phyloP scores from a whole-genome alignment of 2,329 filamentous ascomycete species.

The Fusarium coffeatum region DNA sequence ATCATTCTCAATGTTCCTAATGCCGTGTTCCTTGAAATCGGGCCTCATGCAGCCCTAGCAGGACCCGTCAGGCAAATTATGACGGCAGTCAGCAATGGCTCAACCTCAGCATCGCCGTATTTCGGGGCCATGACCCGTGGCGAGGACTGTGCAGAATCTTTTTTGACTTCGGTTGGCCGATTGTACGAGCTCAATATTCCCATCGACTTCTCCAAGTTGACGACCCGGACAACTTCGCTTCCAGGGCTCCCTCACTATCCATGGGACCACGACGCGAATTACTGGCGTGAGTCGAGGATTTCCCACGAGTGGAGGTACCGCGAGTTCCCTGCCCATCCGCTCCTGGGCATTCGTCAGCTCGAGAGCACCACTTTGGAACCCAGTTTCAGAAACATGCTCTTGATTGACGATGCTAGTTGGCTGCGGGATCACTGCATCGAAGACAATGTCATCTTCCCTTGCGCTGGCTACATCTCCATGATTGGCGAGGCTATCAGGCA shows the following conservation, averaged over 20 bases:
- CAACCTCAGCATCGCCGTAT: constrained; percentile 1
- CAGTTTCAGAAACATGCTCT: constrained; percentile 39
- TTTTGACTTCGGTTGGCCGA: constrained; percentile 45
- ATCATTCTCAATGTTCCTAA: constrained; percentile 2
- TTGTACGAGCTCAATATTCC: constrained; percentile 29
- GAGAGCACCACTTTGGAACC: constrained; percentile 35
- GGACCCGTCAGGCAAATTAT: constrained; percentile 45
- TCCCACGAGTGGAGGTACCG: constrained; percentile 49
- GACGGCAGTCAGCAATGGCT: neutral
- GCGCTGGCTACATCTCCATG: constrained; percentile 53
- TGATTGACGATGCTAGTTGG: constrained; percentile 50
- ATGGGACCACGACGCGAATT: constrained; percentile 52
- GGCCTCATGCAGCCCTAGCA: constrained; percentile 44
- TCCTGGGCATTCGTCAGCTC: constrained; percentile 41
- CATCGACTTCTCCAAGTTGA: constrained; percentile 22
- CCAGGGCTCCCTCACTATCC: constrained; percentile 53
- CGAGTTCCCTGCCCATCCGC: constrained; percentile 52
- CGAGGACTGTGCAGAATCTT: constrained; percentile 14
- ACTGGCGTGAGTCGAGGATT: constrained; percentile 50
- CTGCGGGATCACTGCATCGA: constrained; percentile 58
- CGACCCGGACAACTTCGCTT: constrained; percentile 1
- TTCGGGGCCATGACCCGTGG: constrained; percentile 26
- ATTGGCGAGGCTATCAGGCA: constrained; percentile 41
- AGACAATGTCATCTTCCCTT: constrained; percentile 56
- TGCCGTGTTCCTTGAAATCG: constrained; percentile 43